Evolutionary conservation across 148 eudicot genomes (phyloP), one percentile per base, ranked within the genome.

Genomic region (Camellia granthamiana): DNA sequence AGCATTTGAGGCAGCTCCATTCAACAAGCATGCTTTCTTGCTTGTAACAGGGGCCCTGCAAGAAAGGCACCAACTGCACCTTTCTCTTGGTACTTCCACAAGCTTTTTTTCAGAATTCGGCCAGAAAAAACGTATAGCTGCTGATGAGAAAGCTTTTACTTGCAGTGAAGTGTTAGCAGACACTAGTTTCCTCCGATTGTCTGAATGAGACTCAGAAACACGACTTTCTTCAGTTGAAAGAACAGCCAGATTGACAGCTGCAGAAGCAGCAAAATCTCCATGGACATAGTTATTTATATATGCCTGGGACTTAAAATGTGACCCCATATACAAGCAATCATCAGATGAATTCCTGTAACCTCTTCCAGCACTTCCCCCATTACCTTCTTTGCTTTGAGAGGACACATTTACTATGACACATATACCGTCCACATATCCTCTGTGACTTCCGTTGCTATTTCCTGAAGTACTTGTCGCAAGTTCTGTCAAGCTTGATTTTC

Each of bases 251-350:
- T 82, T 88, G 75, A 91, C 90, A 83, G 95, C 98, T 73, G 99
- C 99, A 58, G 97, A 89, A 73, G 98, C 98, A 73, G 98, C 99
- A 88, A 91, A 92, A 69, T 94, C 94, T 60, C 99, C 99, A 75
- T 96, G 99, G 77, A 79, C 81, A 85, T 92, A 96, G 84, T 86
- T 62, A 85, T 96, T 96, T 69, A 89, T 75, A 83, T 96, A 96
- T 63, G 88, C 85, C 16, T 81, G 85, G 77, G 92, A 85, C 79
- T 92, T 96, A 68, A 91, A 93, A 65, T 87, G 72, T 78, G 91
- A 90, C 1, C 99, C 97, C 91, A 83, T 84, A 84, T 84, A 93
- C 51, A 81, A 69, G 89, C 85, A 87, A 76, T 69, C 74, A 78
- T 77, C 84, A 38, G 73, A 81, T 81, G 59, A 16, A 82, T 69